Conservation (phyloP, 192 early-diverging fungal species). For the Rhizophagus clarus region DNA sequence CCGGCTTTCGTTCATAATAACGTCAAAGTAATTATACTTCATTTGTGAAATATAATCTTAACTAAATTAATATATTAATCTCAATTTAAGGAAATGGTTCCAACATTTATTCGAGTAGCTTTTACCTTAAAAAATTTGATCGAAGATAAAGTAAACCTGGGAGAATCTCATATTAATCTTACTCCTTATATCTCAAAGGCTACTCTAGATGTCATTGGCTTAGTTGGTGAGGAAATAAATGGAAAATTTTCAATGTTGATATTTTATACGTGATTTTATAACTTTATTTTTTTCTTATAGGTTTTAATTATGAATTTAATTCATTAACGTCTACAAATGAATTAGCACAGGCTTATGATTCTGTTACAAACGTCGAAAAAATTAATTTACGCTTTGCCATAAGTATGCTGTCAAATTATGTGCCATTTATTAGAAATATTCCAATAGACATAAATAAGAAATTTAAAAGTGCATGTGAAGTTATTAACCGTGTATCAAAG, state of each 20-base stretch:
- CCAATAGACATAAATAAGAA: conserved; percentile 5
- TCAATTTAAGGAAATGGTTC: conserved; percentile 18
- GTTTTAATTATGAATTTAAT: conserved; percentile 53
- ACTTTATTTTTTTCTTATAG: background rate
- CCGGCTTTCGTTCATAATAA: conserved; percentile 50
- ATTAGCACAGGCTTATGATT: conserved; percentile 46
- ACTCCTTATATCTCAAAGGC: conserved; percentile 39
- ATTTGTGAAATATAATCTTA: background rate
- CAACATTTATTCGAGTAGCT: conserved; percentile 37
- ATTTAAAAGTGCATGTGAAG: conserved; percentile 21
- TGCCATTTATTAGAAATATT: conserved; percentile 30
- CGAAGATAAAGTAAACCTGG: conserved; percentile 29
- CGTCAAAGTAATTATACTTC: conserved; percentile 36
- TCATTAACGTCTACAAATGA: conserved; percentile 42
- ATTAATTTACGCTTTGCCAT: too few species aligned
- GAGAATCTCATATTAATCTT: conserved; percentile 41
- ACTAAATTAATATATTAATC: too few species aligned
- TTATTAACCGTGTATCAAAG: conserved; percentile 38
- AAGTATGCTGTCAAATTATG: too few species aligned
- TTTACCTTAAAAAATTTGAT: conserved; percentile 41
- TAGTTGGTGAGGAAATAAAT: conserved; percentile 30
- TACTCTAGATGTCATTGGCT: conserved; percentile 51
- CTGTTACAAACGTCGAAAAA: too few species aligned
- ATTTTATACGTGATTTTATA: background rate
- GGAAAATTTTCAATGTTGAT: background rate